A percentile compares a stretch with the other conserved stretches of the same genome.
Conservation (phyloP, 148 eudicot species). For the Rhododendron ferrugineum region DNA sequence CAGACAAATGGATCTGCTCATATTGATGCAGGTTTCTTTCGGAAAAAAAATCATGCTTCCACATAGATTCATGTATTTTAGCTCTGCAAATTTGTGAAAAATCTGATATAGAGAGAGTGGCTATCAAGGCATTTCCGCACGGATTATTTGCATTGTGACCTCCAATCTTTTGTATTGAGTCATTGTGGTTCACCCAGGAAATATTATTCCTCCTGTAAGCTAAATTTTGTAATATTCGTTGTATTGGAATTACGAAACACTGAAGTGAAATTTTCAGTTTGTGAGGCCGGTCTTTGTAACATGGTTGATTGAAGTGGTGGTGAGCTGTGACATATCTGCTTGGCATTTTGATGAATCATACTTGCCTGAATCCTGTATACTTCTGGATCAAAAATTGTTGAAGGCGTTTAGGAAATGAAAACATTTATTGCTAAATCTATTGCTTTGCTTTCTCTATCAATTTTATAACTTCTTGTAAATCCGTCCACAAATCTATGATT, state of each 20-base stretch:
- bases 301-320: not conserved
- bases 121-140: slow-evolving; percentile 25
- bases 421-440: not conserved
- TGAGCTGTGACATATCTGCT: not conserved
- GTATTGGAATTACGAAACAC: not conserved
- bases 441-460: not conserved
- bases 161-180: not conserved
- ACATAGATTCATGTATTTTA: not conserved
- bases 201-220: slow-evolving; percentile 6
- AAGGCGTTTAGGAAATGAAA: not conserved
- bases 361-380: not conserved
- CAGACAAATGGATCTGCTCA: slow-evolving; percentile 4
- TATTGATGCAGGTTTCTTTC: not conserved
- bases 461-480: not conserved
- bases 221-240: slow-evolving; percentile 1
- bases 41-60: not conserved
- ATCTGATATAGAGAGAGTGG: slow-evolving; percentile 17
- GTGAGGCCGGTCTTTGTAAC: not conserved
- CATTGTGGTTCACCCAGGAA: slow-evolving; percentile 6
- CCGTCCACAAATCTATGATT: not conserved
- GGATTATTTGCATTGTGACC: slow-evolving; percentile 10
- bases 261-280: not conserved
- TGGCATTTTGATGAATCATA: not conserved
- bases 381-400: not conserved
- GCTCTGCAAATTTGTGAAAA: slow-evolving; percentile 11